Percentiles rank a stretch among this genome's conserved stretches.
Evolutionary conservation across 495 filamentous ascomycete genomes (phyloP).

Genomic region (Bathelium albidoporum): DNA sequence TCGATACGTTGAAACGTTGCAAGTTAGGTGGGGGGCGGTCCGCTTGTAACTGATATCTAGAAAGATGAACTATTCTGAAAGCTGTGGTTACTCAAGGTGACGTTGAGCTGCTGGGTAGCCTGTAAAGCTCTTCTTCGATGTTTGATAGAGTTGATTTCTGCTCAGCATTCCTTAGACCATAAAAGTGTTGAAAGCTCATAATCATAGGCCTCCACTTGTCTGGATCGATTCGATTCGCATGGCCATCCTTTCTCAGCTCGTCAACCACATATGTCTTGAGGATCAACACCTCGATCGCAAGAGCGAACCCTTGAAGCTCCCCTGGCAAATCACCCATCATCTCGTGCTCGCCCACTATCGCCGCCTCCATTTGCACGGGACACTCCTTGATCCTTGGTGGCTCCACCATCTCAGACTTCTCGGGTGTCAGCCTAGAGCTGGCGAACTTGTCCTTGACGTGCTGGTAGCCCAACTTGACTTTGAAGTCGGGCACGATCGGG

Average conservation of each 20-base stretch:
- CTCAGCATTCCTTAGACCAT: conserved; percentile 29
- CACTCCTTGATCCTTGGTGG: conserved; percentile 31
- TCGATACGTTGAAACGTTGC: too few species aligned
- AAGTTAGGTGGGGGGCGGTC: too few species aligned
- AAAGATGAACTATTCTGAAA: too few species aligned
- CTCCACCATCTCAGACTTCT: conserved; percentile 22
- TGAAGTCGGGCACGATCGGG: conserved; percentile 22
- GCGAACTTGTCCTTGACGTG: conserved; percentile 37
- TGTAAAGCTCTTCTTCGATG: conserved; percentile 33
- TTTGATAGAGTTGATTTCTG: conserved; percentile 22
- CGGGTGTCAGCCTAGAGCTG: conserved; percentile 27
- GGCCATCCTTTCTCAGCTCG: conserved; percentile 25
- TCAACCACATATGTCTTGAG: conserved; percentile 16
- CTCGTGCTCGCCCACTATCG: conserved; percentile 26
- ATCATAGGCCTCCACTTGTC: conserved; percentile 36
- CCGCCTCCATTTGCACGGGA: conserved; percentile 34
- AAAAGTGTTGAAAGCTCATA: conserved; percentile 36
- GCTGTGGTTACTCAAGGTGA: background rate
- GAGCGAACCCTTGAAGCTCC: conserved; percentile 12
- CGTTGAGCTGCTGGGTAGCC: conserved; percentile 6
- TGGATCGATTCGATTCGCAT: conserved; percentile 35
- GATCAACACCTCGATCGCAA: conserved; percentile 17
- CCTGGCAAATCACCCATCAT: conserved; percentile 27
- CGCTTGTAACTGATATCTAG: too few species aligned
- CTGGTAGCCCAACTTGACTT: conserved; percentile 24